Percentiles rank a stretch among this genome's conserved stretches.
phyloP scores from a whole-genome alignment of 495 filamentous ascomycete genomes.

The Annulohypoxylon bovei region DNA sequence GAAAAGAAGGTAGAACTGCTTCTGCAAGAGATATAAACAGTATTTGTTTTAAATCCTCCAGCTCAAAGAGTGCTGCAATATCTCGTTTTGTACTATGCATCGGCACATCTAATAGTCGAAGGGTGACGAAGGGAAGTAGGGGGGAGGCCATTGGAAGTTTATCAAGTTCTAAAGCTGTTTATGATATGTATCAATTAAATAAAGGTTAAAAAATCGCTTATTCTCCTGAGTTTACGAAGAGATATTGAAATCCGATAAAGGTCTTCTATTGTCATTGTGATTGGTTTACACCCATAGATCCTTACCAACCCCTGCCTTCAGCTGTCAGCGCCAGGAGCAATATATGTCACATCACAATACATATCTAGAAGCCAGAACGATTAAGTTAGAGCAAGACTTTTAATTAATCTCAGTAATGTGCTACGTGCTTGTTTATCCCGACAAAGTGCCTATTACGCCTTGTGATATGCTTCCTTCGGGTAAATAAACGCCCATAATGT shows the following conservation, averaged over 20 bases:
- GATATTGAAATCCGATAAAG: no score
- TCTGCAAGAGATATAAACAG: no score
- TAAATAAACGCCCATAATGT: slow-evolving; percentile 32
- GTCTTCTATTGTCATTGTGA: neutral
- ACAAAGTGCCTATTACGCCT: slow-evolving; percentile 32
- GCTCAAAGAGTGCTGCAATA: no score
- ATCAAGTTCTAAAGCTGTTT: no score
- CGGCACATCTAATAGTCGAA: neutral
- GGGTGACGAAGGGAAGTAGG: neutral
- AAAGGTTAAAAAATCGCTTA: no score
- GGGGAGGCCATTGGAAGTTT: no score
- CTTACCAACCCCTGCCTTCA: no score
- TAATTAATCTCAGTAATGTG: neutral
- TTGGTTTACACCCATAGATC: neutral
- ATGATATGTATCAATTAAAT: no score
- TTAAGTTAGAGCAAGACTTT: neutral
- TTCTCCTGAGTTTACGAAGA: no score
- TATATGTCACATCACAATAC: neutral
- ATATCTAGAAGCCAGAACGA: neutral
- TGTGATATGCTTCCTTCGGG: slow-evolving; percentile 20
- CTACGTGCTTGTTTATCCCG: neutral
- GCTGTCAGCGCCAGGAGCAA: neutral
- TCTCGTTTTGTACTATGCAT: no score
- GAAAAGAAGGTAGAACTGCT: no score
- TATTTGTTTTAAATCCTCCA: no score